Percentiles rank a stretch among this genome's conserved stretches.
phyloP scores from a whole-genome alignment of 179 eudicot genomes.

The Silene noctiflora region DNA sequence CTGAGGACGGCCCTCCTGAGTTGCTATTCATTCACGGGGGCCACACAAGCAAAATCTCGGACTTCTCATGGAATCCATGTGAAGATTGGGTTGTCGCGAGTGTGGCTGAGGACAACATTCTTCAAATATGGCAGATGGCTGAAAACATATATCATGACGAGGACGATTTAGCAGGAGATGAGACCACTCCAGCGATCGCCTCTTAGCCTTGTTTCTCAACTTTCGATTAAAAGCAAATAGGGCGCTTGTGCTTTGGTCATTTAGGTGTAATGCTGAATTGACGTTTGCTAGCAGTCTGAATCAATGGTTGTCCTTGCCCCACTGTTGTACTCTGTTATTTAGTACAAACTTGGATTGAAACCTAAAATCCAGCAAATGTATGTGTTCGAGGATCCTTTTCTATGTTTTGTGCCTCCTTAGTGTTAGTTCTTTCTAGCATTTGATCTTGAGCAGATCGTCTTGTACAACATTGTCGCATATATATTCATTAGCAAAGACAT shows the following conservation, averaged over 20 bases:
- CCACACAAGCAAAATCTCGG: slow-evolving; percentile 87
- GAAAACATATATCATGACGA: slow-evolving; percentile 89
- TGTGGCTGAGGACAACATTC: slow-evolving; percentile 89
- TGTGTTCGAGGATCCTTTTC: neutral
- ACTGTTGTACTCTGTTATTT: slow-evolving; percentile 9
- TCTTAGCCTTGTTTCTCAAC: slow-evolving; percentile 21
- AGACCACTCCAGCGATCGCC: slow-evolving; percentile 27
- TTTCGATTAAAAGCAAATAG: slow-evolving; percentile 3
- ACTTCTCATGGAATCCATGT: slow-evolving; percentile 92
- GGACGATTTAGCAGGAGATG: slow-evolving; percentile 69
- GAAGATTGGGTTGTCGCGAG: slow-evolving; percentile 93
- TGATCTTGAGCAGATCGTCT: neutral
- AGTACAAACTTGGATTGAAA: neutral
- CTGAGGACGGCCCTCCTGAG: slow-evolving; percentile 92
- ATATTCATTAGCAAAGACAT: no score
- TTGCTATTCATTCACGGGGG: slow-evolving; percentile 88
- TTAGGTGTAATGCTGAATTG: slow-evolving; percentile 6
- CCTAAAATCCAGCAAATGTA: neutral
- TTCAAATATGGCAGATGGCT: slow-evolving; percentile 97
- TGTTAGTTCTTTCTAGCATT: neutral
- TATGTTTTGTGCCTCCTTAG: neutral
- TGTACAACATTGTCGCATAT: no score
- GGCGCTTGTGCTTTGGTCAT: neutral
- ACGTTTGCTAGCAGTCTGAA: slow-evolving; percentile 6
- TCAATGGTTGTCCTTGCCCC: slow-evolving; percentile 6